Base-by-base conservation (phyloP, 129 eudicot genomes). In the Saussurea involucrata region DNA sequence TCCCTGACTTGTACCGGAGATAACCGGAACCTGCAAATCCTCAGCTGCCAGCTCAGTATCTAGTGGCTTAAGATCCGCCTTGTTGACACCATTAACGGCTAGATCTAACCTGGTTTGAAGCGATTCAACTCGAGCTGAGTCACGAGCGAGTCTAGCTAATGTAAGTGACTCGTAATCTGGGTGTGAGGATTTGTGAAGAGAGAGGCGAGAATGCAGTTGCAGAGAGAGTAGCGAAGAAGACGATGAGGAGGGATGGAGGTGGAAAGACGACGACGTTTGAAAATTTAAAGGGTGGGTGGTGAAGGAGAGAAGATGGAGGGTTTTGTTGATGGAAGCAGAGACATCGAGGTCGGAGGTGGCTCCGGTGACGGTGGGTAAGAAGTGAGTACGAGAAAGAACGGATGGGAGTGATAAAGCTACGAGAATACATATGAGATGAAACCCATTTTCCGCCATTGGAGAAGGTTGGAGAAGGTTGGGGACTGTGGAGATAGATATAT, bases 1-100 rank as follows among this genome's bases (percentile, higher is more conserved):
- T 37, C 99, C 97, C 44, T 89, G 95, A 71, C 94, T 89, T 11
- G 93, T 88, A 6, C 97, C 99, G 5, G 99, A 95, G 3, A 85
- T 84, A 0, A 92, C 89, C 22, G 96, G 94, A 18, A 79, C 96
- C 36, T 87, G 77, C 18, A 92, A 28, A 8, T 79, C 90, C 22
- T 82, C 83, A 13, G 75, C 83, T 15, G 84, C 79, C 0, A 86
- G 58, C 58, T 80, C 80, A 0, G 64, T 25, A 11, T 84, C 86
- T 6, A 83, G 2, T 4, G 97, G 97, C 10, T 83, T 78, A 0
- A 95, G 93, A 88, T 92, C 95, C 29, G 96, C 33, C 22, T 28
- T 69, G 0, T 9, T 8, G 22, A 87, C 55, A 5, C 96, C 97
- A 0, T 75, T 55, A 33, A 87, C 57, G 27, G 85, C 89, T 57